phyloP scores from a whole-genome alignment of 1,284 basidiomycete genomes.

The Marasmius tenuissimus region DNA sequence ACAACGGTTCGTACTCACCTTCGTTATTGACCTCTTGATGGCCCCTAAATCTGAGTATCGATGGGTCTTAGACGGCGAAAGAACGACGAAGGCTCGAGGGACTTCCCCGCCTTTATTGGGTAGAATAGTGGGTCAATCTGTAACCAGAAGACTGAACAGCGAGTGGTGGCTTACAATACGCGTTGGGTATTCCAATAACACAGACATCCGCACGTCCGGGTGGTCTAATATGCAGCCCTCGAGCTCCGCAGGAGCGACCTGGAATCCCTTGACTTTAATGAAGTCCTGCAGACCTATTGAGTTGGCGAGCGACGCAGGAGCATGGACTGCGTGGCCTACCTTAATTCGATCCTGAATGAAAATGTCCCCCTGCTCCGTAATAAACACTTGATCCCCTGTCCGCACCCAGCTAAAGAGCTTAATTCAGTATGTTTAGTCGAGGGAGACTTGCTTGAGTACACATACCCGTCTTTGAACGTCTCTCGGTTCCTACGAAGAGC shows the following conservation, averaged over 20 bases:
- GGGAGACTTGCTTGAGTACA: not conserved
- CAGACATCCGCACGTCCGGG: constrained; percentile 57
- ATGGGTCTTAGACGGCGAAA: constrained; percentile 29
- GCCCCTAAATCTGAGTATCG: not conserved
- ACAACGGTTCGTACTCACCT: not conserved
- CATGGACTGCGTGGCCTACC: constrained; percentile 23
- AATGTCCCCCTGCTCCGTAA: constrained; percentile 44
- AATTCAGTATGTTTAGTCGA: not conserved
- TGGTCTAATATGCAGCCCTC: constrained; percentile 60
- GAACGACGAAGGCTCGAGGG: constrained; percentile 56
- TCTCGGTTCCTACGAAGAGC: constrained; percentile 27
- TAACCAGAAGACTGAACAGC: not conserved
- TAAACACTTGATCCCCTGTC: constrained; percentile 51
- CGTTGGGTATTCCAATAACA: constrained; percentile 62
- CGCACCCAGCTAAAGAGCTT: constrained; percentile 43
- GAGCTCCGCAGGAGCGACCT: constrained; percentile 53
- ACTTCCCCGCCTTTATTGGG: constrained; percentile 44
- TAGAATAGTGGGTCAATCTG: not conserved
- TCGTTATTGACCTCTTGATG: not conserved
- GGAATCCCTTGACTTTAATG: constrained; percentile 44
- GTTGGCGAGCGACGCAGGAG: not conserved
- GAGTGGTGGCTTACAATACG: constrained; percentile 34
- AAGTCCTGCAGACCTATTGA: constrained; percentile 24
- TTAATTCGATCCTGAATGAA: constrained; percentile 57
- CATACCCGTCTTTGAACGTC: constrained; percentile 33